Evolutionary conservation across 768 basidiomycete genomes (phyloP).

Genomic region (Termitomyces sp.): DNA sequence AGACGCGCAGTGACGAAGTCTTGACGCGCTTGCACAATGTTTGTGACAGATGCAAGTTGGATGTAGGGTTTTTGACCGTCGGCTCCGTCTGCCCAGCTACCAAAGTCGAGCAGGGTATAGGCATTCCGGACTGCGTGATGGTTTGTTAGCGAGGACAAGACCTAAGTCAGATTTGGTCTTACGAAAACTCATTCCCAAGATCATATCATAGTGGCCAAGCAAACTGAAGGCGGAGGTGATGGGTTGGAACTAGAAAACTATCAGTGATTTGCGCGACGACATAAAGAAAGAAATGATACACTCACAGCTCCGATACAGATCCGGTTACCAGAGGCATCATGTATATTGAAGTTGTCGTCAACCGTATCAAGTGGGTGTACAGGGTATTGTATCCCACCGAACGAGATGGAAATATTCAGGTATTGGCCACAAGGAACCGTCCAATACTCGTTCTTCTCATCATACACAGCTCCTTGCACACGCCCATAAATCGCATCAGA

Average conservation of each 20-base stretch:
- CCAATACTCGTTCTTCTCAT: slow-evolving; percentile 53
- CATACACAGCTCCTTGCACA: slow-evolving; percentile 67
- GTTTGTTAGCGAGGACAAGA: neutral
- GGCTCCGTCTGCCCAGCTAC: slow-evolving; percentile 52
- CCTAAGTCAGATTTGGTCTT: slow-evolving; percentile 17
- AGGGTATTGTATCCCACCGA: slow-evolving; percentile 64
- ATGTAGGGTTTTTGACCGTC: slow-evolving; percentile 55
- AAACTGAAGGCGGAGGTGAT: slow-evolving; percentile 76
- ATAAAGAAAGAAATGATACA: neutral
- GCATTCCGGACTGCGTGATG: slow-evolving; percentile 60
- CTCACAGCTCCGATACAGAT: slow-evolving; percentile 67
- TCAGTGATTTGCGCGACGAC: slow-evolving; percentile 1
- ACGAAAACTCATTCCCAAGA: slow-evolving; percentile 80
- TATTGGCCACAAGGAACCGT: slow-evolving; percentile 68
- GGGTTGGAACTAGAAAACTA: slow-evolving; percentile 60
- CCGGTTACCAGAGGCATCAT: slow-evolving; percentile 41
- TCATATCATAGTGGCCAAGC: slow-evolving; percentile 75
- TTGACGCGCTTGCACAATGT: slow-evolving; percentile 43
- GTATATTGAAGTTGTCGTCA: slow-evolving; percentile 49
- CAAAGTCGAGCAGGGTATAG: slow-evolving; percentile 69
- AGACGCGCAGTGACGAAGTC: slow-evolving; percentile 65
- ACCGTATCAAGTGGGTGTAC: slow-evolving; percentile 71
- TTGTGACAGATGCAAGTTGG: slow-evolving; percentile 60
- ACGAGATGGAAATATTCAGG: slow-evolving; percentile 65
- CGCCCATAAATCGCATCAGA: slow-evolving; percentile 79